Base-by-base conservation (phyloP, 257 asterid genomes). In the Asclepias syriaca region DNA sequence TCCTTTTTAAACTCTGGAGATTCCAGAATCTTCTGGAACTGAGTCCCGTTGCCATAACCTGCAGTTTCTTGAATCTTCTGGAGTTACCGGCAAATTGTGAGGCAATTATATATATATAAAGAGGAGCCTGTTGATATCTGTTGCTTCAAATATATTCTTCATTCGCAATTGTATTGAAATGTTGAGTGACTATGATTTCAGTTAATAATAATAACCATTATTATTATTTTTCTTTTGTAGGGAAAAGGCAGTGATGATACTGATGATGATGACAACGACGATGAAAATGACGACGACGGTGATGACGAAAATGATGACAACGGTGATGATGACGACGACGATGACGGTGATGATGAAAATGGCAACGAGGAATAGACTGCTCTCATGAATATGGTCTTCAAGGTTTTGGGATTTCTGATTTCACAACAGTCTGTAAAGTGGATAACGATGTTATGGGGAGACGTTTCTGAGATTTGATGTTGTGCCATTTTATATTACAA, bases 171-270 rank as follows among this genome's bases (percentile, higher is more conserved):
- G 3, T 65, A 57, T 43, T 77, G 65, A 9, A n/a, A 55, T 21
- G 19, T 46, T 53, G 60, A 19, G 22, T 54, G 34, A 8, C 22
- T 60, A 48, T 12, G 16, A 49, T 57, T 63, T 63, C 43, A 39
- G 54, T 57, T 65, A 51, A 22, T 69, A 5, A 51, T 34, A 13
- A 9, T 12, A 9, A 59, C 39, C 14, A 12, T 12, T 37, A 12
- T 12, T 37, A 34, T n/a, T 34, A 24, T 24, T 24, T 24, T 24
- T 24, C 27, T 65, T 56, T 51, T 81, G 80, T 82, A 89, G 93
- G 89, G 80, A 34, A 87, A 88, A 75, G 93, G 74, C 57, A 81
- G 85, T 68, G 90, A 84, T 68, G 93, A 68, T 39, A 74, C 87
- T 8, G 96, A 83, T 45, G 78, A 74, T 14, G 78, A 67, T 46